phyloP scores from a whole-genome alignment of 805 yeast genomes.

The Dipodascus albidus region DNA sequence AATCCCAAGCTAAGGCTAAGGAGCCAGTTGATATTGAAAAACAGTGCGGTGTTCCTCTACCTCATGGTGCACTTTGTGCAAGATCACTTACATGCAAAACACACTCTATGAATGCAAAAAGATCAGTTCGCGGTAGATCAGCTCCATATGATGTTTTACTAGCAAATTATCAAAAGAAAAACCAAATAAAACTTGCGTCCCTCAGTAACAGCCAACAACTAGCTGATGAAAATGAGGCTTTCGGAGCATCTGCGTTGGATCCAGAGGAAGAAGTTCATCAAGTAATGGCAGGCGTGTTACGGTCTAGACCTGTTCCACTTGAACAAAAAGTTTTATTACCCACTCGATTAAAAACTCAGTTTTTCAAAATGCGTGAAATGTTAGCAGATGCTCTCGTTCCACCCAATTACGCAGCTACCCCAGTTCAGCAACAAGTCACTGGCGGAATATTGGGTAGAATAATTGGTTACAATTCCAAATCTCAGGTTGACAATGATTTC shows the following conservation, averaged over 20 bases:
- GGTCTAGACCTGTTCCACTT: slow-evolving; percentile 70
- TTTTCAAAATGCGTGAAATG: slow-evolving; percentile 85
- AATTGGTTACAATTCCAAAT: slow-evolving; percentile 62
- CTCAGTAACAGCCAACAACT: slow-evolving; percentile 29
- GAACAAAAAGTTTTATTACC: slow-evolving; percentile 67
- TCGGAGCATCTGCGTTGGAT: slow-evolving; percentile 36
- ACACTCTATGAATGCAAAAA: slow-evolving; percentile 96
- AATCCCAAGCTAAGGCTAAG: slow-evolving; percentile 39
- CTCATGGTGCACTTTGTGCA: slow-evolving; percentile 94
- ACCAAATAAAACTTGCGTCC: slow-evolving; percentile 74
- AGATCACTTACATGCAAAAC: slow-evolving; percentile 94
- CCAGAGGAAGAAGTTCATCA: slow-evolving; percentile 91
- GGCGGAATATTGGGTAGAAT: slow-evolving; percentile 78
- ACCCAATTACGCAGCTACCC: slow-evolving; percentile 31
- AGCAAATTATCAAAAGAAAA: slow-evolving; percentile 82
- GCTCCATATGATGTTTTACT: slow-evolving; percentile 83
- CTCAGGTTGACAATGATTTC: slow-evolving; percentile 38
- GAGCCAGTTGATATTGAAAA: slow-evolving; percentile 85
- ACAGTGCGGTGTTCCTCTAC: slow-evolving; percentile 92
- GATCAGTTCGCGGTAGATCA: slow-evolving; percentile 89
- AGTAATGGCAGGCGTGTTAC: slow-evolving; percentile 78
- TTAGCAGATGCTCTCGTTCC: slow-evolving; percentile 62
- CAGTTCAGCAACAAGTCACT: slow-evolving; percentile 35
- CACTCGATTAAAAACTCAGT: slow-evolving; percentile 54
- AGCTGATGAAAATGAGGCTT: slow-evolving; percentile 25